Evolutionary conservation across 179 eudicot species (phyloP).

Genomic region (Beta corolliflora): DNA sequence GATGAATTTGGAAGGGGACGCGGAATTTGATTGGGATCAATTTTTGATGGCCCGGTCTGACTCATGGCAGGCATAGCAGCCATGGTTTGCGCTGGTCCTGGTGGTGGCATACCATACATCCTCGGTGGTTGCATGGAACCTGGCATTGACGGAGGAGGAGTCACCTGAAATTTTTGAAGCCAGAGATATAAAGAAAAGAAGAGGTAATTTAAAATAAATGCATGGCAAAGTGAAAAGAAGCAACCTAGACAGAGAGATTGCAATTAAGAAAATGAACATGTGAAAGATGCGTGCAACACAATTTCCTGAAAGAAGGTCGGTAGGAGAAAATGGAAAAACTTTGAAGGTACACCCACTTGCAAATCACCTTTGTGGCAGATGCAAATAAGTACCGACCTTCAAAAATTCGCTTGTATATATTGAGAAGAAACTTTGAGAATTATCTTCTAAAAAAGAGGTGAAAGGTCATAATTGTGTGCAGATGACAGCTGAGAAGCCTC

Average conservation of each 20-base stretch:
- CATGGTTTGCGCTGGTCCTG: slow-evolving; percentile 66
- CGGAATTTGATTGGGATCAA: slow-evolving; percentile 95
- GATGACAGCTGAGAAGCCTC: too few relatives aligned
- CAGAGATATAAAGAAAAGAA: slow-evolving; percentile 10
- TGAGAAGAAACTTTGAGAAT: too few relatives aligned
- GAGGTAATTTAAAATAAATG: not conserved
- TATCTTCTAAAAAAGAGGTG: not conserved
- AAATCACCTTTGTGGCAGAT: not conserved
- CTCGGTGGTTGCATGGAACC: slow-evolving; percentile 68
- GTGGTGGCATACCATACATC: slow-evolving; percentile 80
- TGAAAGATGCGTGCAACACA: not conserved
- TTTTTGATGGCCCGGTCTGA: slow-evolving; percentile 69
- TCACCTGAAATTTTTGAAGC: slow-evolving; percentile 43
- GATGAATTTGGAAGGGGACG: slow-evolving; percentile 75
- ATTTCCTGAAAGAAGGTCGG: not conserved
- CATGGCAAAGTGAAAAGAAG: not conserved
- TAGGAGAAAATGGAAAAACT: not conserved
- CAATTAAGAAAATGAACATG: not conserved
- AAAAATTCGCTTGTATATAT: too few relatives aligned
- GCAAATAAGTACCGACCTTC: not conserved
- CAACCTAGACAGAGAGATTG: not conserved
- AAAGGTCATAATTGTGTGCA: not conserved
- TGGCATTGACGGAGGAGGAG: slow-evolving; percentile 55
- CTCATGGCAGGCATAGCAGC: slow-evolving; percentile 60
- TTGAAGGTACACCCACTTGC: not conserved